Evolutionary conservation across 2,329 filamentous ascomycete species (phyloP).

Genomic region (Orbilia blumenaviensis): DNA sequence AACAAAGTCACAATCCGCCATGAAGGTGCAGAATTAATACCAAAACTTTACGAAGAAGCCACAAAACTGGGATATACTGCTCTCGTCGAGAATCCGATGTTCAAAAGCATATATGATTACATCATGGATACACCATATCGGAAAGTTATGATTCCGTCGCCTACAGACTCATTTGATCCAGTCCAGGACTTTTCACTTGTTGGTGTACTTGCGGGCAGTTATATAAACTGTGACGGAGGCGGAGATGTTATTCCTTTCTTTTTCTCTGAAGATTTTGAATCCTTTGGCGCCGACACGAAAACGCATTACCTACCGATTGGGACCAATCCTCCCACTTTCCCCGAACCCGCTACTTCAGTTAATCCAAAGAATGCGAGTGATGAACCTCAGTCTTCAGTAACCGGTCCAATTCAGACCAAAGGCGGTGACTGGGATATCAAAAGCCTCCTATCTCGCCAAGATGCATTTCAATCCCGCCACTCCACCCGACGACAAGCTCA

Average conservation of each 20-base stretch:
- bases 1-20: slow-evolving; percentile 67
- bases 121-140: slow-evolving; percentile 55
- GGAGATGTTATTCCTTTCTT: slow-evolving; percentile 54
- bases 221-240: slow-evolving; percentile 55
- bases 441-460: slow-evolving; percentile 57
- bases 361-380: slow-evolving; percentile 58
- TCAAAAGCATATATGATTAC: slow-evolving; percentile 54
- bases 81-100: slow-evolving; percentile 54
- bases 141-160: slow-evolving; percentile 54
- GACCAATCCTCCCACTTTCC: slow-evolving; percentile 44
- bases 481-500: slow-evolving; percentile 54
- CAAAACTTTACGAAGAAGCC: slow-evolving; percentile 59
- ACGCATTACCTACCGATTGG: slow-evolving; percentile 53
- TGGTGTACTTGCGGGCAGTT: slow-evolving; percentile 55
- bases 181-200: slow-evolving; percentile 54
- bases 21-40: slow-evolving; percentile 65
- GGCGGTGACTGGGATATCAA: slow-evolving; percentile 62
- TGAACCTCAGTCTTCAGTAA: slow-evolving; percentile 48
- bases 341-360: slow-evolving; percentile 25
- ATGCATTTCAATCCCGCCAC: slow-evolving; percentile 55
- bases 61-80: slow-evolving; percentile 51
- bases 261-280: slow-evolving; percentile 24
- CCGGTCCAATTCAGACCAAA: slow-evolving; percentile 66
- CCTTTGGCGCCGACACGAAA: background rate
- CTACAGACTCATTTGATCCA: slow-evolving; percentile 55